Conservation (phyloP, 1,284 basidiomycete species). For the Pseudozyma thailandica region DNA sequence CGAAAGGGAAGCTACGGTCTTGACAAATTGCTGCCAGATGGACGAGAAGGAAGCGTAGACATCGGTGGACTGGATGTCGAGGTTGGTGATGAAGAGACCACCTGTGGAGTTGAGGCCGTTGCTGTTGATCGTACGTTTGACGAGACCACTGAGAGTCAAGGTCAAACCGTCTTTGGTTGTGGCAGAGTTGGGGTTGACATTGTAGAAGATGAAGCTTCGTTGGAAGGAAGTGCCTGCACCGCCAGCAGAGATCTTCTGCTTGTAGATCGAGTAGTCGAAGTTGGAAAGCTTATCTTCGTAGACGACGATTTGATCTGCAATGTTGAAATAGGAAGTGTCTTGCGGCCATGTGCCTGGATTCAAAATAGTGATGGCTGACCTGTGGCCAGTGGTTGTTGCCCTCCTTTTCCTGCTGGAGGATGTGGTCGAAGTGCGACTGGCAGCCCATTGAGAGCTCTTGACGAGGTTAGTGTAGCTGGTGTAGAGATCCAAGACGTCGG, state of each 20-base stretch:
- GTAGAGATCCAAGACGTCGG: conserved; percentile 8
- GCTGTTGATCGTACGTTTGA: conserved; percentile 5
- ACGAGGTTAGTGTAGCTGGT: conserved; percentile 15
- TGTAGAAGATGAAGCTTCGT: conserved; percentile 28
- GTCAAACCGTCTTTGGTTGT: conserved; percentile 15
- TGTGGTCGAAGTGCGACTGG: not conserved
- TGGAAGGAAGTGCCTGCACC: conserved; percentile 6
- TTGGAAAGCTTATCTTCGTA: conserved; percentile 31
- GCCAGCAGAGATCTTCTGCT: not conserved
- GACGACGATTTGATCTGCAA: conserved; percentile 21
- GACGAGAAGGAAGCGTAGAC: conserved; percentile 22
- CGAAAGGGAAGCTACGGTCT: conserved; percentile 9
- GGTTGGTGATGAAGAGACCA: conserved; percentile 20
- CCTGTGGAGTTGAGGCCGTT: conserved; percentile 8
- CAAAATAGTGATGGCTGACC: conserved; percentile 15
- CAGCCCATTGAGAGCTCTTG: conserved; percentile 5
- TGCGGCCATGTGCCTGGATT: conserved; percentile 30
- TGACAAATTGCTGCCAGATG: conserved; percentile 22
- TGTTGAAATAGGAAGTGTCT: conserved; percentile 10
- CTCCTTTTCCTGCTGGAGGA: not conserved
- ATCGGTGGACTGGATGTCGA: conserved; percentile 12
- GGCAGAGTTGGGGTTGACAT: conserved; percentile 7
- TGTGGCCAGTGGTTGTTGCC: not conserved
- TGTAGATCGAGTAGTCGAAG: conserved; percentile 21
- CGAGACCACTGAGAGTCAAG: conserved; percentile 7